Percentiles rank a stretch among this genome's conserved stretches.
Evolutionary conservation across 495 filamentous ascomycete species (phyloP).

Genomic region (Pyrenula aspistea): DNA sequence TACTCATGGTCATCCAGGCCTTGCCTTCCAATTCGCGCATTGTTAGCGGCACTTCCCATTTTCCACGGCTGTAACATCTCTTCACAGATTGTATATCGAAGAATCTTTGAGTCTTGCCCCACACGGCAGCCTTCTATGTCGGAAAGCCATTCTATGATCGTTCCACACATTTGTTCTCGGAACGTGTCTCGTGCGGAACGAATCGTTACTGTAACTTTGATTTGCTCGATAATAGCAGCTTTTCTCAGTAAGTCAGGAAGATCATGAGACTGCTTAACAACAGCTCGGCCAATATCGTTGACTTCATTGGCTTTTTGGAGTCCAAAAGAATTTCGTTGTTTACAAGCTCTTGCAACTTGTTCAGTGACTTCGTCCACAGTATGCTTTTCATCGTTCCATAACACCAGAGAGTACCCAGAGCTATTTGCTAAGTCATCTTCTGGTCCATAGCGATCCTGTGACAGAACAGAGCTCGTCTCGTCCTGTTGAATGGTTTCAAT

Average conservation of each 20-base stretch:
- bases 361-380: constrained; percentile 83
- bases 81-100: constrained; percentile 74
- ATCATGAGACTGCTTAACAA: constrained; percentile 63
- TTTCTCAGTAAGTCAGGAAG: constrained; percentile 59
- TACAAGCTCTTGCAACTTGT: constrained; percentile 85
- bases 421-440: constrained; percentile 42
- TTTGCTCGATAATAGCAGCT: constrained; percentile 78
- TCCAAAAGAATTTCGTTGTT: constrained; percentile 54
- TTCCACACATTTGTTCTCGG: constrained; percentile 93
- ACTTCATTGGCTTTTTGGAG: constrained; percentile 71
- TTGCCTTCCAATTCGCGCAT: constrained; percentile 69
- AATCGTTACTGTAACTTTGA: constrained; percentile 92
- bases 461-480: constrained; percentile 66
- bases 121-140: constrained; percentile 88
- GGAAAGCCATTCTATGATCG: constrained; percentile 92
- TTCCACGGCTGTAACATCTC: constrained; percentile 82
- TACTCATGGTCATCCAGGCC: constrained; percentile 84
- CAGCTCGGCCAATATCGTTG: constrained; percentile 72
- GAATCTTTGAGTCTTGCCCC: constrained; percentile 64
- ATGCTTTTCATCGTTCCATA: constrained; percentile 99
- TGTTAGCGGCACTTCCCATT: constrained; percentile 71
- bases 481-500: constrained; percentile 67
- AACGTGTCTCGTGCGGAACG: constrained; percentile 89
- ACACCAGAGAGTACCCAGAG: constrained; percentile 70
- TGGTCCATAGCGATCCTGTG: constrained; percentile 58